A percentile compares a stretch with the other conserved stretches of the same genome.
phyloP scores from a whole-genome alignment of 192 early-diverging fungal species.

The Umbelopsis sp. region DNA sequence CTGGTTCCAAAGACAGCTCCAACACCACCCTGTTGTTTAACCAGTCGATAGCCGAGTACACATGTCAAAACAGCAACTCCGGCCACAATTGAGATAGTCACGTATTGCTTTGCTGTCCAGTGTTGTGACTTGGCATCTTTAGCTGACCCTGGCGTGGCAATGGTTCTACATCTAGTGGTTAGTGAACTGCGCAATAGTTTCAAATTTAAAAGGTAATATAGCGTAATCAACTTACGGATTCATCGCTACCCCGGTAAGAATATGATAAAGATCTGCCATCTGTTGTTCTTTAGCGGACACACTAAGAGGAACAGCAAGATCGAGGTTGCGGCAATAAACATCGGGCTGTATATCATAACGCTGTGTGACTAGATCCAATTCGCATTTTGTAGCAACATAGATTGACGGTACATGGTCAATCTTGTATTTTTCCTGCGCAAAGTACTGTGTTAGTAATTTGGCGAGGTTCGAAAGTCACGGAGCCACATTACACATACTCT shows the following conservation, averaged over 20 bases:
- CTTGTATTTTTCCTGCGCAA: constrained; percentile 72
- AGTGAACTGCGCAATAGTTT: neutral
- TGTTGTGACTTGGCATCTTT: constrained; percentile 31
- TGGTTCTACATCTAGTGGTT: constrained; percentile 12
- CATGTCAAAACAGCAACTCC: constrained; percentile 32
- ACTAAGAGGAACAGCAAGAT: constrained; percentile 85
- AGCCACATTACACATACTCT: neutral
- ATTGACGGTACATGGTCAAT: constrained; percentile 84
- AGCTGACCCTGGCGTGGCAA: constrained; percentile 36
- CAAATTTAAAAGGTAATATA: neutral
- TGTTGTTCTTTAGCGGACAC: constrained; percentile 85
- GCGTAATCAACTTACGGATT: constrained; percentile 61
- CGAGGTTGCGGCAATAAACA: constrained; percentile 87
- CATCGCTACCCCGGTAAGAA: constrained; percentile 83
- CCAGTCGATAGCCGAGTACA: constrained; percentile 36
- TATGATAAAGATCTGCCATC: constrained; percentile 87
- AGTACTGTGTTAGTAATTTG: too few relatives aligned
- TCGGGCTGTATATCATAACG: constrained; percentile 88
- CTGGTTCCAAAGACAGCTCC: neutral
- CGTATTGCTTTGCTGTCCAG: constrained; percentile 31
- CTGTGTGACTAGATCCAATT: constrained; percentile 79
- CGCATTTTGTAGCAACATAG: constrained; percentile 95
- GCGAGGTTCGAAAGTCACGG: too few relatives aligned
- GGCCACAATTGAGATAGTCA: constrained; percentile 27
- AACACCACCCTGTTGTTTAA: constrained; percentile 31